phyloP scores from a whole-genome alignment of 108 stramenopile species.

The Pseudonitzschia delicatissima region DNA sequence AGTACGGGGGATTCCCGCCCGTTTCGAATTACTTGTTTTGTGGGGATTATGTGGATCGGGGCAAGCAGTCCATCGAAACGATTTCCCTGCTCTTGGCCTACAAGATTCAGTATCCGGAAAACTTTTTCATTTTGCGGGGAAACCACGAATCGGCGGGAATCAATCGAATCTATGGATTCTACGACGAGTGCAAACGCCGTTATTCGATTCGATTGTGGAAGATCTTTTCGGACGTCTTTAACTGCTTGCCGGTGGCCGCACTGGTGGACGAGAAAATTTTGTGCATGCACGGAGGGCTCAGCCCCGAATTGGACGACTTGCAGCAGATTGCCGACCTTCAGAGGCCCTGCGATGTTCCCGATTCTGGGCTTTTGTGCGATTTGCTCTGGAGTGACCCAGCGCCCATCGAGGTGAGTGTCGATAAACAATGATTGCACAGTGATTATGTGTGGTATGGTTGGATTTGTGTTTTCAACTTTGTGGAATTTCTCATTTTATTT shows the following conservation, averaged over 20 bases:
- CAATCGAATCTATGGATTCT: conserved; percentile 95
- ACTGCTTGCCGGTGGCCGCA: conserved; percentile 94
- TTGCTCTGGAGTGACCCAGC: conserved; percentile 97
- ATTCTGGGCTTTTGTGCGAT: conserved; percentile 96
- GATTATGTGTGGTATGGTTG: not conserved
- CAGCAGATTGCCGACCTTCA: conserved; percentile 93
- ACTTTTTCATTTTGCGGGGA: conserved; percentile 83
- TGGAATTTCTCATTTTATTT: not conserved
- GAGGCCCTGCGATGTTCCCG: conserved; percentile 95
- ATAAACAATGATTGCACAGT: too few species aligned
- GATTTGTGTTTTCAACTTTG: not conserved
- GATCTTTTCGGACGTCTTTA: conserved; percentile 96
- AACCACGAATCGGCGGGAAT: conserved; percentile 90
- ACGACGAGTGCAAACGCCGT: conserved; percentile 95
- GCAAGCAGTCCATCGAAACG: conserved; percentile 86
- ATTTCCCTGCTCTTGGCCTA: conserved; percentile 67
- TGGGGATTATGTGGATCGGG: conserved; percentile 91
- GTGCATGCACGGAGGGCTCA: conserved; percentile 95
- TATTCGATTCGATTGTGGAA: conserved; percentile 99
- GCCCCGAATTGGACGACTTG: conserved; percentile 86
- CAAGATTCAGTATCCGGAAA: conserved; percentile 76
- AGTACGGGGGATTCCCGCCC: conserved; percentile 66
- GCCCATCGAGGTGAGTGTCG: conserved; percentile 59
- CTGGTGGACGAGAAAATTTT: conserved; percentile 88
- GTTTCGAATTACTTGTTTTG: conserved; percentile 79